Conservation (phyloP, 768 basidiomycete species). For the Collybia nuda region DNA sequence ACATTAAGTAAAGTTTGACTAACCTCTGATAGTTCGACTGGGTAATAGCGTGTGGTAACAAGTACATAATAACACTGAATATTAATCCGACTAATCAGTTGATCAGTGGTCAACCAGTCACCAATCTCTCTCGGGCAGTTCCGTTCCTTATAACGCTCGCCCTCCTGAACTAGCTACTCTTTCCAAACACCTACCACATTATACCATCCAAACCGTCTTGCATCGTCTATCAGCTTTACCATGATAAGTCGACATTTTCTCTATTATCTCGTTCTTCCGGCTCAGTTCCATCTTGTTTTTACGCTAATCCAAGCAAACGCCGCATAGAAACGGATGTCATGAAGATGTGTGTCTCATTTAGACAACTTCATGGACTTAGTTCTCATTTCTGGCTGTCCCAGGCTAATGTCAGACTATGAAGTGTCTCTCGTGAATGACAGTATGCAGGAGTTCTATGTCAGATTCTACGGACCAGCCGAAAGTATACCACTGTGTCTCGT, state of each 20-base stretch:
- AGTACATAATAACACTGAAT: too few relatives aligned
- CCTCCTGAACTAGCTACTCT: slow-evolving; percentile 1
- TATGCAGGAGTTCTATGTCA: slow-evolving; percentile 99
- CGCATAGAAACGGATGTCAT: slow-evolving; percentile 99
- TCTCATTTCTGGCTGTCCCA: slow-evolving; percentile 29
- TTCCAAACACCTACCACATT: slow-evolving; percentile 8
- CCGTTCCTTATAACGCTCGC: slow-evolving; percentile 6
- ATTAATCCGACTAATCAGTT: too few relatives aligned
- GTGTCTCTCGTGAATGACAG: slow-evolving; percentile 96
- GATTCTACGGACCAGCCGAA: slow-evolving; percentile 91
- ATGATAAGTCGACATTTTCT: slow-evolving; percentile 57
- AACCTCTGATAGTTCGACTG: too few relatives aligned
- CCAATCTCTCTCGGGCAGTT: slow-evolving; percentile 2
- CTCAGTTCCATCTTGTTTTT: slow-evolving; percentile 21
- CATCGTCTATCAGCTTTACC: slow-evolving; percentile 13
- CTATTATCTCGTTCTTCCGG: neutral
- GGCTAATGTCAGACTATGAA: slow-evolving; percentile 98
- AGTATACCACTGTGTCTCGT: slow-evolving; percentile 54
- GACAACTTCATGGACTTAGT: slow-evolving; percentile 2
- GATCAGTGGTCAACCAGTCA: too few relatives aligned
- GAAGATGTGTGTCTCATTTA: slow-evolving; percentile 74
- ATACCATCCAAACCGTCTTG: neutral
- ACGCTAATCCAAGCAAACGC: slow-evolving; percentile 85
- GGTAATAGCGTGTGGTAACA: too few relatives aligned
- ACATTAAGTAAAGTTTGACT: too few relatives aligned